Conservation (phyloP, 2,329 filamentous ascomycete species). For the Bisporella sp. region DNA sequence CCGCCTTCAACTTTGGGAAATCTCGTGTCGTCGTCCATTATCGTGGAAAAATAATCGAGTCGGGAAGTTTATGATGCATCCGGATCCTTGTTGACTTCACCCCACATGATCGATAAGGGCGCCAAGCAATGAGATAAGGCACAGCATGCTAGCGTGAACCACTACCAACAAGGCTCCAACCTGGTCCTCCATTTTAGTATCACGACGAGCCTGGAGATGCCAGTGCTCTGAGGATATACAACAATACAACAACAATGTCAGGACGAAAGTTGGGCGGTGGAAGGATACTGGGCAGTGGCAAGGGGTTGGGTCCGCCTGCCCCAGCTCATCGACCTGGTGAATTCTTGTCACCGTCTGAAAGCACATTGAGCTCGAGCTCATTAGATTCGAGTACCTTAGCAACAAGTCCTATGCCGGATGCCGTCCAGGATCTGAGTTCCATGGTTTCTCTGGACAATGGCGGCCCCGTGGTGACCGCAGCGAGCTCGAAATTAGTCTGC, state of each 20-base stretch:
- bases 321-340: constrained; percentile 34
- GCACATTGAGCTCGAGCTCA: constrained; percentile 69
- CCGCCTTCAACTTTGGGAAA: constrained; percentile 83
- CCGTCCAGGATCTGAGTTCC: constrained; percentile 71
- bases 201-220: too few species aligned
- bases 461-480: constrained; percentile 41
- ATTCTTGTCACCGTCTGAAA: constrained; percentile 52
- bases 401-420: constrained; percentile 61
- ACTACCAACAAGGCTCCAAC: not conserved
- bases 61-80: too few species aligned
- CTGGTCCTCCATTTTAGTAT: not conserved
- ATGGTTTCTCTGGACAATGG: constrained; percentile 67
- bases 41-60: too few species aligned
- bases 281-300: constrained; percentile 81
- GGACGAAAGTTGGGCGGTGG: constrained; percentile 85
- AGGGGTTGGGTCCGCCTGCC: constrained; percentile 64
- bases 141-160: too few species aligned
- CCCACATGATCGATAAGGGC: too few species aligned
- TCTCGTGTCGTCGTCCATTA: constrained; percentile 21
- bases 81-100: not conserved
- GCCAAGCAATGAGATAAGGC: too few species aligned
- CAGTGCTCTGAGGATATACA: constrained; percentile 14
- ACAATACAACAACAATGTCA: constrained; percentile 52
- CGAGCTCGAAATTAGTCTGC: constrained; percentile 69
- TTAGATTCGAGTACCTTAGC: constrained; percentile 48